These are phyloP conservation scores for Xylaria palmicola DNA, from an alignment of 495 filamentous ascomycete genomes.

Conservation along the genomic window DNA sequence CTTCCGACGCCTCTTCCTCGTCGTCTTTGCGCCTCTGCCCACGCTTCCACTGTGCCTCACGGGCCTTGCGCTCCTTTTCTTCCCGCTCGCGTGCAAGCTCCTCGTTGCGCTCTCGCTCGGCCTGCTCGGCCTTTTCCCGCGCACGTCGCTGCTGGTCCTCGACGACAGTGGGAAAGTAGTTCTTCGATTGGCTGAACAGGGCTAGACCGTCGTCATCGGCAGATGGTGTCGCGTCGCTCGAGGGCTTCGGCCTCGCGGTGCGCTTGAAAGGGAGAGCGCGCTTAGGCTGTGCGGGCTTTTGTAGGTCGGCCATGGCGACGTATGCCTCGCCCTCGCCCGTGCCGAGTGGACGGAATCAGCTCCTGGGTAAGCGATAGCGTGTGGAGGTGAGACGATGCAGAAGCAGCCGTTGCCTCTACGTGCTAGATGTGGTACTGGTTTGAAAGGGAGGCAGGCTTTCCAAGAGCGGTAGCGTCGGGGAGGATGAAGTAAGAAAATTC, in stretches of 20 bases:
- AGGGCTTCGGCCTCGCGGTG: slow-evolving; percentile 50
- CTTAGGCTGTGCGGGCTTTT: slow-evolving; percentile 40
- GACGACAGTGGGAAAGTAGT: slow-evolving; percentile 59
- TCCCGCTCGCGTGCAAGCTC: slow-evolving; percentile 23
- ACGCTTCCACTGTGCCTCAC: slow-evolving; percentile 18
- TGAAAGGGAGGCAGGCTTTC: neutral
- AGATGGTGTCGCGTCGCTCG: slow-evolving; percentile 16
- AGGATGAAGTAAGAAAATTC: neutral
- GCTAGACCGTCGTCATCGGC: slow-evolving; percentile 47
- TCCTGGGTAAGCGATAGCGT: neutral
- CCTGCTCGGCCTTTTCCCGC: slow-evolving; percentile 32
- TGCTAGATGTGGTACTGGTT: neutral
- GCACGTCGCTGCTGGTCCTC: slow-evolving; percentile 51
- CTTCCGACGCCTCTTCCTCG: slow-evolving; percentile 21
- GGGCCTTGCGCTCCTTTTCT: slow-evolving; percentile 28
- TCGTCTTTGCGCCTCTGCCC: slow-evolving; percentile 4
- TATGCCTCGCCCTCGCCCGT: neutral
- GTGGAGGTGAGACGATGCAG: neutral
- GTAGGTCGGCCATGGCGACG: slow-evolving; percentile 21
- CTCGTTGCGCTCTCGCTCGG: slow-evolving; percentile 24
- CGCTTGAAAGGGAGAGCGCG: slow-evolving; percentile 68
- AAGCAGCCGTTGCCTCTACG: neutral
- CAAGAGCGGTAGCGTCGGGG: neutral
- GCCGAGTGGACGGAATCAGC: neutral
- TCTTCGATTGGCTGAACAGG: slow-evolving; percentile 66